Evolutionary conservation across 805 yeast genomes (phyloP).

Genomic region (Sugiyamaella valdiviana): DNA sequence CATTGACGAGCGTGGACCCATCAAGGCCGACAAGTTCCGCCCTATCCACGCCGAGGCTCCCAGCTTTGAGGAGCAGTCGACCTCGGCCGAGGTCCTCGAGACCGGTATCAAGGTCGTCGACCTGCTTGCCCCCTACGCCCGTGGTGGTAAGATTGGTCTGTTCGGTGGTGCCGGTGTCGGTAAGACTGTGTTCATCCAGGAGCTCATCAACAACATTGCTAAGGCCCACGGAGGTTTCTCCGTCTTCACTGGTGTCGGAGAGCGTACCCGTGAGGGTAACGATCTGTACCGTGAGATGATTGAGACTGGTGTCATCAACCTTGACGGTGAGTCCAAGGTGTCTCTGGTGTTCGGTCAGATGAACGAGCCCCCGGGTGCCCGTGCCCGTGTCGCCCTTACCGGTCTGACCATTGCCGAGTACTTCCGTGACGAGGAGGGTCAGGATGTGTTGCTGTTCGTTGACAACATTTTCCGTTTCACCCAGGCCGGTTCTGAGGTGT

Average conservation of each 20-base stretch:
- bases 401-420: constrained; percentile 99
- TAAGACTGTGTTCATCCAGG: constrained; percentile 99
- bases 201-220: constrained; percentile 98
- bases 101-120: constrained; percentile 99
- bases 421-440: constrained; percentile 99
- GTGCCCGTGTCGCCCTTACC: constrained; percentile 99
- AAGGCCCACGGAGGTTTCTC: constrained; percentile 99
- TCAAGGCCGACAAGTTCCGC: constrained; percentile 83
- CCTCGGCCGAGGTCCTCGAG: constrained; percentile 96
- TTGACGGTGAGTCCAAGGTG: constrained; percentile 99
- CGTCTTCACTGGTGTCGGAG: constrained; percentile 99
- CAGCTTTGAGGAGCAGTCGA: constrained; percentile 90
- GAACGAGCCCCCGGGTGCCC: constrained; percentile 99
- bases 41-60: constrained; percentile 99
- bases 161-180: constrained; percentile 99
- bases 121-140: constrained; percentile 97
- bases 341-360: constrained; percentile 99
- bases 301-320: constrained; percentile 99
- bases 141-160: constrained; percentile 99
- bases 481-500: constrained; percentile 99
- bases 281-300: constrained; percentile 99
- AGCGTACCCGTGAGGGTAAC: constrained; percentile 99
- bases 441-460: constrained; percentile 98
- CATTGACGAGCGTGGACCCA: constrained; percentile 99
- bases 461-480: constrained; percentile 99